These are phyloP conservation scores for Ulmus americana DNA, from an alignment of 331 rosid genomes.

Conservation along the genomic window DNA sequence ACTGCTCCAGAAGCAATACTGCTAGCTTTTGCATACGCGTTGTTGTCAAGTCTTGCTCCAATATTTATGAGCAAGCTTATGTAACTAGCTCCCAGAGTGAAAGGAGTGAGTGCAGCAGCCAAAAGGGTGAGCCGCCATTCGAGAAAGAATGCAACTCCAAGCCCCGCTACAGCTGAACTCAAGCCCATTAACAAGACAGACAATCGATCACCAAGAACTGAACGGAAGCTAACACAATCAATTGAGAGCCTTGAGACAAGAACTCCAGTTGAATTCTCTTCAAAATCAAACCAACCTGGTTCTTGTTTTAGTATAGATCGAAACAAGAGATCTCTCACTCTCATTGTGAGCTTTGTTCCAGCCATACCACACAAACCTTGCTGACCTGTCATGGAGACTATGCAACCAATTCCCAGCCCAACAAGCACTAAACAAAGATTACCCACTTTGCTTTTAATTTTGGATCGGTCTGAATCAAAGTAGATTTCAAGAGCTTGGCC, in stretches of 20 bases:
- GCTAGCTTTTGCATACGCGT: constrained; percentile 71
- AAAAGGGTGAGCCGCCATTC: constrained; percentile 55
- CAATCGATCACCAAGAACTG: constrained; percentile 64
- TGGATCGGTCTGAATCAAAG: constrained; percentile 27
- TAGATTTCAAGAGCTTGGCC: constrained; percentile 59
- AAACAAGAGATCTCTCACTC: constrained; percentile 65
- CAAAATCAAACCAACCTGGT: constrained; percentile 90
- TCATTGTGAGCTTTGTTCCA: constrained; percentile 69
- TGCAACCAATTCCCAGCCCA: constrained; percentile 70
- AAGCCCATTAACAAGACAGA: constrained; percentile 82
- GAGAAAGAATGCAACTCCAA: constrained; percentile 46
- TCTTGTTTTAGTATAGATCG: constrained; percentile 74
- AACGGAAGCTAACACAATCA: constrained; percentile 57
- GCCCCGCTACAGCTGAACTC: constrained; percentile 71
- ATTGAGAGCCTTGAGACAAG: constrained; percentile 67
- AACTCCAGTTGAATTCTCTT: constrained; percentile 65
- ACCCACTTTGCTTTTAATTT: constrained; percentile 40
- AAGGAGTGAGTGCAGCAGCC: constrained; percentile 74
- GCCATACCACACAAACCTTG: constrained; percentile 94
- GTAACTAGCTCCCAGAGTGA: constrained; percentile 86
- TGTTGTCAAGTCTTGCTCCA: constrained; percentile 61
- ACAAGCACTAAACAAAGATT: constrained; percentile 58
- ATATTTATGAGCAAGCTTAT: constrained; percentile 63
- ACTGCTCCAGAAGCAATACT: constrained; percentile 84
- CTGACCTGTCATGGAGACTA: constrained; percentile 73